Evolutionary conservation across 75 land plant species (phyloP).

Genomic region (Picea glauca): DNA sequence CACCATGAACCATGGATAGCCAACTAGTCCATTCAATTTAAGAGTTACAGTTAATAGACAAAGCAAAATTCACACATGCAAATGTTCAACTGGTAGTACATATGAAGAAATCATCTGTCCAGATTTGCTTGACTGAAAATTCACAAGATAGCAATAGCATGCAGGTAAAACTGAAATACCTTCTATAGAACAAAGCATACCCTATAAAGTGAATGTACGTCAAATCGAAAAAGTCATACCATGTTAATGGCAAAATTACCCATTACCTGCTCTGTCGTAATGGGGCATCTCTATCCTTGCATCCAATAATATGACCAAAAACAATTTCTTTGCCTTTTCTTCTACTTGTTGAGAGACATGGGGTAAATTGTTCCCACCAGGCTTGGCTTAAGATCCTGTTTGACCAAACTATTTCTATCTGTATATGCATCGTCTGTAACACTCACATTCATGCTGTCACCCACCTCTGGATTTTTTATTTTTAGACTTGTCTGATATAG

Average conservation of each 20-base stretch:
- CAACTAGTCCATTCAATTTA: neutral
- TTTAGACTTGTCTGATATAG: neutral
- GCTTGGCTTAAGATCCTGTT: neutral
- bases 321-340: neutral
- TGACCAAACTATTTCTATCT: too few relatives aligned
- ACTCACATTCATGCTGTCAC: neutral
- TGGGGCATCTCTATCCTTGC: neutral
- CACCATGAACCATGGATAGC: neutral
- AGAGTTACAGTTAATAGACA: neutral
- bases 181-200: too few relatives aligned
- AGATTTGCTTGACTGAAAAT: constrained; percentile 37
- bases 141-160: too few relatives aligned
- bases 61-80: neutral
- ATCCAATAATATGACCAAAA: neutral
- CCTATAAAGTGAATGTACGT: too few relatives aligned
- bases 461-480: neutral
- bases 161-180: too few relatives aligned
- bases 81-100: neutral
- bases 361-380: neutral
- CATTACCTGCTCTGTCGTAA: neutral
- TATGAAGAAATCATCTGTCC: constrained; percentile 9
- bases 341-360: neutral
- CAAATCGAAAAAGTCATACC: too few relatives aligned
- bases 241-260: too few relatives aligned
- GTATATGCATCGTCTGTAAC: constrained; percentile 5